Conservation (phyloP, 202 grass and related monocot species). For the Bolboschoenoplectus hybrid region DNA sequence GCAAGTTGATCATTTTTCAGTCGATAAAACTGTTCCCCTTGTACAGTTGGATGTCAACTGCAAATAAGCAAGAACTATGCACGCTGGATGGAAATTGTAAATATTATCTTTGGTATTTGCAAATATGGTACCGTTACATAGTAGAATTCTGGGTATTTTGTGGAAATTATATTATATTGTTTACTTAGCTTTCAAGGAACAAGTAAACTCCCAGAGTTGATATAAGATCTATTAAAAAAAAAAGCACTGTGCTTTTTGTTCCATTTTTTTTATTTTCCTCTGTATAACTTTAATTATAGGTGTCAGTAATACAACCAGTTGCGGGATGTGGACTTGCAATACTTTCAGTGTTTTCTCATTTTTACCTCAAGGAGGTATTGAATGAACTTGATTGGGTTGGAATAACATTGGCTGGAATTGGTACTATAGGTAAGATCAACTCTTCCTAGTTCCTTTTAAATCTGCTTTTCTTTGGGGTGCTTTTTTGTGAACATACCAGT, state of each 20-base stretch:
- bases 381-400: slow-evolving; percentile 95
- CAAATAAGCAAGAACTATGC: neutral
- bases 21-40: neutral
- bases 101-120: neutral
- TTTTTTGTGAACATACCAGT: neutral
- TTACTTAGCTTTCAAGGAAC: neutral
- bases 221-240: slow-evolving; percentile 8
- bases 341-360: slow-evolving; percentile 93
- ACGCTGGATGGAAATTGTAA: slow-evolving; percentile 9
- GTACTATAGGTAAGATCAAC: slow-evolving; percentile 77
- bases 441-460: neutral
- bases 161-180: neutral
- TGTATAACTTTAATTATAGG: slow-evolving; percentile 50
- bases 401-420: slow-evolving; percentile 80
- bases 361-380: slow-evolving; percentile 96
- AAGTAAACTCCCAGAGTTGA: neutral
- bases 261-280: slow-evolving; percentile 4
- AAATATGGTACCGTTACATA: neutral
- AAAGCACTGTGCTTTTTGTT: neutral
- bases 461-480: neutral
- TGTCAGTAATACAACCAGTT: slow-evolving; percentile 95
- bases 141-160: neutral
- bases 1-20: neutral
- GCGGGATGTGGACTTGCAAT: slow-evolving; percentile 93
- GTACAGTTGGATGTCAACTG: neutral